Conservation (phyloP, 495 filamentous ascomycete genomes). For the Chaetomium fimeti region DNA sequence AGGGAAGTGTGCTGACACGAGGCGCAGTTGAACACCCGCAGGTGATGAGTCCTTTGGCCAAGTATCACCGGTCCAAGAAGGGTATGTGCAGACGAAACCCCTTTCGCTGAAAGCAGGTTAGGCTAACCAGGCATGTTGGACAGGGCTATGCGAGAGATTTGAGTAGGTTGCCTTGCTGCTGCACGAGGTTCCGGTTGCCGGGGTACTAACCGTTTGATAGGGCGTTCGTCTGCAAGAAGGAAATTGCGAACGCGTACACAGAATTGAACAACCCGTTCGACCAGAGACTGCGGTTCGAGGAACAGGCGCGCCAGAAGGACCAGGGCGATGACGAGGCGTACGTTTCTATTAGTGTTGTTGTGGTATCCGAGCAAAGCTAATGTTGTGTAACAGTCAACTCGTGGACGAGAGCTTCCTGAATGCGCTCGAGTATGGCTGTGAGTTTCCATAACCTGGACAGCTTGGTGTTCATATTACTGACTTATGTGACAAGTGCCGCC, state of each 20-base stretch:
- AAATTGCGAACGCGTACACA: conserved; percentile 94
- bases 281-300: conserved; percentile 90
- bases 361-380: conserved; percentile 10
- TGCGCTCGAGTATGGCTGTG: conserved; percentile 61
- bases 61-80: conserved; percentile 76
- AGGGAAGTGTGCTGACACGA: not conserved
- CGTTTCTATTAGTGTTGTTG: not conserved
- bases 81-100: conserved; percentile 33
- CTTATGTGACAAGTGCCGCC: conserved; percentile 60
- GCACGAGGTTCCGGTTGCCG: not conserved
- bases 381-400: conserved; percentile 53
- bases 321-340: conserved; percentile 92
- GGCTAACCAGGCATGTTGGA: not conserved
- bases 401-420: conserved; percentile 93
- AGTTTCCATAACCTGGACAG: not conserved
- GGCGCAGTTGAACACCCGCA: conserved; percentile 64
- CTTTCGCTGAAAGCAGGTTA: not conserved
- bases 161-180: conserved; percentile 44
- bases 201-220: conserved; percentile 19
- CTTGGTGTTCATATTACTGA: conserved; percentile 56
- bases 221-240: conserved; percentile 96
- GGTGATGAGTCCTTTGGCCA: conserved; percentile 97
- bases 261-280: conserved; percentile 98
- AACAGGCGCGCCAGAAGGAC: conserved; percentile 93
- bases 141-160: conserved; percentile 86